Evolutionary conservation across 208 protist species (phyloP).

Genomic region (Leishmania arabica): DNA sequence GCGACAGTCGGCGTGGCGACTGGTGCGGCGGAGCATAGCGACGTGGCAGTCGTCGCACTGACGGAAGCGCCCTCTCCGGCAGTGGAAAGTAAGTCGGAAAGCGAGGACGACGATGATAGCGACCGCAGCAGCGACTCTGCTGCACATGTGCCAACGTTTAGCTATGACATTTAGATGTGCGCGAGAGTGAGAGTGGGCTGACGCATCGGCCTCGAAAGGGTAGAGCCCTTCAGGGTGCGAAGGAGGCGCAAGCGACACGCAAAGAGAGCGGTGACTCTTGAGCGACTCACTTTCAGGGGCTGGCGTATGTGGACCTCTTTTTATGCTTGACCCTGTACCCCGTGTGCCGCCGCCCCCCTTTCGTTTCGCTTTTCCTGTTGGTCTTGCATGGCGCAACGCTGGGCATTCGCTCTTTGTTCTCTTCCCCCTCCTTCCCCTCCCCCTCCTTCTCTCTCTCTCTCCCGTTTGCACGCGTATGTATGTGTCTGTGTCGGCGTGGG

Average conservation of each 20-base stretch:
- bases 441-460: not conserved
- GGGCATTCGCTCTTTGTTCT: not conserved
- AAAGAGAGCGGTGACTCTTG: not conserved
- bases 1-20: conserved; percentile 1
- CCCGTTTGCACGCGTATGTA: not conserved
- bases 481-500: not conserved
- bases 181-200: not conserved
- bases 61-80: not conserved
- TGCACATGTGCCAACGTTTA: conserved; percentile 31
- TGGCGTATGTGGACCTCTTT: not conserved
- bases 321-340: not conserved
- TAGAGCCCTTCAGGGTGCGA: not conserved
- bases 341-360: not conserved
- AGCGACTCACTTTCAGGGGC: not conserved
- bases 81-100: not conserved
- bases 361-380: not conserved
- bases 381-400: not conserved
- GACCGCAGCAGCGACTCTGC: conserved; percentile 32
- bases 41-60: not conserved
- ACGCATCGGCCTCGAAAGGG: not conserved
- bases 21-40: not conserved
- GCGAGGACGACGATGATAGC: conserved; percentile 21
- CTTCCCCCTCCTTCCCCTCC: no score
- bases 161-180: conserved; percentile 22
- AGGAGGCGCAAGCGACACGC: not conserved